Evolutionary conservation across 352 stramenopile species (phyloP).

Genomic region (Globisporangium nodosum): DNA sequence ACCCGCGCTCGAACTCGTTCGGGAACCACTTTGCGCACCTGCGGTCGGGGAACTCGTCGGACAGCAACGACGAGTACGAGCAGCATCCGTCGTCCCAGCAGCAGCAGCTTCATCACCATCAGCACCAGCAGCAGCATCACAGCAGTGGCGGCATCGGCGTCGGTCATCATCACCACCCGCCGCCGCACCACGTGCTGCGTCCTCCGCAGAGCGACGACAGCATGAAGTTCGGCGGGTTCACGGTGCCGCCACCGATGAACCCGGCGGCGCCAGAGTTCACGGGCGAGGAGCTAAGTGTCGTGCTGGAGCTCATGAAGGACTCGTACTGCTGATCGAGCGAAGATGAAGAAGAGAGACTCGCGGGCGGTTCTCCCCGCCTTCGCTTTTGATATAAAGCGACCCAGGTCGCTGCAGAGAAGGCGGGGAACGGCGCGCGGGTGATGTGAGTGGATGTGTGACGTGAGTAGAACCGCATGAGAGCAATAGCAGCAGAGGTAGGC

Average conservation of each 20-base stretch:
- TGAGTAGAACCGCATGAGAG: no score
- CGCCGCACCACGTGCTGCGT: conserved; percentile 47
- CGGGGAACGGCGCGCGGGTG: neutral
- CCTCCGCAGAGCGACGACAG: conserved; percentile 38
- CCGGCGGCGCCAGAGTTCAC: conserved; percentile 51
- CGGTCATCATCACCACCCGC: conserved; percentile 15
- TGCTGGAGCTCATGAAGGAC: conserved; percentile 80
- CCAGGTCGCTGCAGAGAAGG: neutral
- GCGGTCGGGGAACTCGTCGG: conserved; percentile 19
- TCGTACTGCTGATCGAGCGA: conserved; percentile 35
- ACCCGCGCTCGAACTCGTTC: conserved; percentile 11
- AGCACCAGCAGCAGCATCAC: conserved; percentile 42
- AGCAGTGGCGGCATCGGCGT: conserved; percentile 22
- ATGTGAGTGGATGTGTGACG: neutral
- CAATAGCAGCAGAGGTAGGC: no score
- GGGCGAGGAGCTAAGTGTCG: conserved; percentile 68
- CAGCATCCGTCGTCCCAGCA: conserved; percentile 15
- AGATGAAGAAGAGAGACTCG: neutral
- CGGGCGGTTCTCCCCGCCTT: neutral
- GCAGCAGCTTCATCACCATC: conserved; percentile 3
- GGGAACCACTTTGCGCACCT: conserved; percentile 27
- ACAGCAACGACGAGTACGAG: conserved; percentile 32
- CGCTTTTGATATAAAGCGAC: conserved; percentile 12
- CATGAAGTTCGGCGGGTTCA: conserved; percentile 44
- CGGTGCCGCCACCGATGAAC: conserved; percentile 31